Evolutionary conservation across 2,329 filamentous ascomycete species (phyloP).

Genomic region (Alternaria ventricosa): DNA sequence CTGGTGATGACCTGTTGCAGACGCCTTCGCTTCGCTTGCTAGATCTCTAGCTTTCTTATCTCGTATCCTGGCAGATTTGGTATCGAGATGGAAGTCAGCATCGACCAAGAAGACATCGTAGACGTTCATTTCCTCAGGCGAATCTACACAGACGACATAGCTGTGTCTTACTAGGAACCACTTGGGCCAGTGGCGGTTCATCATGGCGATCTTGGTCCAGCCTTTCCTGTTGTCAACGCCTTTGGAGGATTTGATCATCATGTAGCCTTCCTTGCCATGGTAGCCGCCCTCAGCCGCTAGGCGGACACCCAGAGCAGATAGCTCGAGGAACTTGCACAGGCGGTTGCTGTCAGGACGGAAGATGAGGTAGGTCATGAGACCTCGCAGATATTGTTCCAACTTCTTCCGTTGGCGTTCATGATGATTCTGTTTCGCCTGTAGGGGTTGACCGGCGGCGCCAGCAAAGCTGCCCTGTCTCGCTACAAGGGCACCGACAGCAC

Average conservation of each 20-base stretch:
- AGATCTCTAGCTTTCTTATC: slow-evolving; percentile 66
- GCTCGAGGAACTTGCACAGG: slow-evolving; percentile 91
- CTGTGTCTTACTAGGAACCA: slow-evolving; percentile 99
- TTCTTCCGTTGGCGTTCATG: slow-evolving; percentile 82
- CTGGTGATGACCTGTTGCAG: slow-evolving; percentile 77
- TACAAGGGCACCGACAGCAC: slow-evolving; percentile 29
- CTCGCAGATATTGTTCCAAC: slow-evolving; percentile 87
- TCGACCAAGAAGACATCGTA: slow-evolving; percentile 99
- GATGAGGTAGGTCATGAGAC: slow-evolving; percentile 95
- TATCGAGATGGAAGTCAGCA: slow-evolving; percentile 80
- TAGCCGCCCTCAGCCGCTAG: slow-evolving; percentile 95
- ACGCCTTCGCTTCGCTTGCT: slow-evolving; percentile 69
- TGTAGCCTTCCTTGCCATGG: slow-evolving; percentile 94
- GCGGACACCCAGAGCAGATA: slow-evolving; percentile 91
- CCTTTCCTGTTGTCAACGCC: slow-evolving; percentile 85
- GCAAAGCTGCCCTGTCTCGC: slow-evolving; percentile 50
- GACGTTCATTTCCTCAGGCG: slow-evolving; percentile 97
- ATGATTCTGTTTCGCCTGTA: slow-evolving; percentile 64
- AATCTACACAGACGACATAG: slow-evolving; percentile 98
- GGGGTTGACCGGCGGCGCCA: slow-evolving; percentile 43
- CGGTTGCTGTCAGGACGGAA: slow-evolving; percentile 96
- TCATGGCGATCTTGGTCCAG: slow-evolving; percentile 77
- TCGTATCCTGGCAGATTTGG: slow-evolving; percentile 63
- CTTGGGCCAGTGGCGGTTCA: slow-evolving; percentile 84
- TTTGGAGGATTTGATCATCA: slow-evolving; percentile 90